Base-by-base conservation (phyloP, 306 rosid species). In the Amphicarpaea edgeworthii region DNA sequence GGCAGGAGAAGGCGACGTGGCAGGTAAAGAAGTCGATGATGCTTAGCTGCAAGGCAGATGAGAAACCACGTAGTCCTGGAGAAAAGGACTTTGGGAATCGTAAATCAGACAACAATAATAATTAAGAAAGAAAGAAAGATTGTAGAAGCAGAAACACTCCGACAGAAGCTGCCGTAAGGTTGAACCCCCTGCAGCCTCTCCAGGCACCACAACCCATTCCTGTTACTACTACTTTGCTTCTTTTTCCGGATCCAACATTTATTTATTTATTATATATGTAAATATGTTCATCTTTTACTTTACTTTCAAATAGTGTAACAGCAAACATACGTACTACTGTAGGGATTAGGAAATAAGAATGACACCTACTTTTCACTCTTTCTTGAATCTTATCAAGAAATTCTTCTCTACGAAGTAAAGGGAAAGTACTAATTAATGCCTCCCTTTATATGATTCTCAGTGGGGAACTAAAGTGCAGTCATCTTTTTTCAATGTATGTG, bases 41-140 rank as follows among this genome's bases (percentile, higher is more conserved):
- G 89, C 70, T 49, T 71, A 66, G 87, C 37, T 83, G 90, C 86
- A 59, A 49, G 63, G 82, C 73, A 28, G 8, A 28, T 14, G 50
- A 8, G 3, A 17, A 17, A 76, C 83, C 89, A 86, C 90, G 92
- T 85, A n/a, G n/a, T n/a, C n/a, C n/a, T n/a, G 16, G 54, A 26
- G 51, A 19, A 65, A 57, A 57, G 50, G 30, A 15, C 55, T 46
- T 70, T 37, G 77, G 75, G 45, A 79, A 74, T 15, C 9, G 53
- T 8, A 23, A 49, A 26, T 0, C 3, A 12, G 23, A 61, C 20
- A 57, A 82, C 8, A 32, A 42, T 3, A 23, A 54, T 1, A 65
- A 41, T 15, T 50, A 34, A 73, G 1, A 12, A 68, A 58, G 30
- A 23, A 34, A 78, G 14, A 17, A n/a, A 47, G 23, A 0, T 37